These are phyloP conservation scores for Fusarium drepaniforme DNA, from an alignment of 2,329 filamentous ascomycete species.

Conservation along the genomic window DNA sequence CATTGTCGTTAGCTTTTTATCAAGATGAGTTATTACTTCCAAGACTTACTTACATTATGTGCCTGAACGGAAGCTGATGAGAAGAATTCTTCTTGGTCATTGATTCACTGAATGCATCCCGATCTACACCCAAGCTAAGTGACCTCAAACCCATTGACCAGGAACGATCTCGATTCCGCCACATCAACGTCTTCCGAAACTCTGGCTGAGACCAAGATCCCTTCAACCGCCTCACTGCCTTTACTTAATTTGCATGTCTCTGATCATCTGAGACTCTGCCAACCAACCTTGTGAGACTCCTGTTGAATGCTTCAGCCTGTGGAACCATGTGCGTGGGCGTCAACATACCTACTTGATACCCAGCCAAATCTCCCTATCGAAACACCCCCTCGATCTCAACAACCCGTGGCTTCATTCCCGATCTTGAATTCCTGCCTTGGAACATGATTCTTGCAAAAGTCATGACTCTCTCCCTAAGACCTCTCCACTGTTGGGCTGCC, in stretches of 20 bases:
- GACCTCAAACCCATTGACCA: neutral
- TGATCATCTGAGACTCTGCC: neutral
- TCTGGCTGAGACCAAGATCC: neutral
- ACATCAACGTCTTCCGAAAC: neutral
- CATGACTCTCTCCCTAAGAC: neutral
- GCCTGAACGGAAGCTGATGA: neutral
- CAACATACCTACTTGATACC: neutral
- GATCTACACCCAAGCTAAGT: neutral
- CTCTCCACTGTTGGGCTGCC: neutral
- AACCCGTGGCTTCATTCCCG: neutral
- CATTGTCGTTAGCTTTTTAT: neutral
- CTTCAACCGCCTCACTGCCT: neutral
- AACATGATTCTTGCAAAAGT: neutral
- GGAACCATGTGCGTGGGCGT: neutral
- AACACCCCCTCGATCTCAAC: neutral
- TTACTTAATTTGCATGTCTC: neutral
- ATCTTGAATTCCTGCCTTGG: neutral
- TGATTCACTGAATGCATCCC: neutral
- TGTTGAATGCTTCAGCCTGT: neutral
- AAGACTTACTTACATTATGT: neutral
- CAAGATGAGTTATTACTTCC: neutral
- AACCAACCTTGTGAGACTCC: neutral
- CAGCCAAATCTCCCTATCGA: neutral
- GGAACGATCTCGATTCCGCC: neutral
- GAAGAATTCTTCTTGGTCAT: neutral